Base-by-base conservation (phyloP, 73 alveolate genomes). In the Blepharisma stoltei region DNA sequence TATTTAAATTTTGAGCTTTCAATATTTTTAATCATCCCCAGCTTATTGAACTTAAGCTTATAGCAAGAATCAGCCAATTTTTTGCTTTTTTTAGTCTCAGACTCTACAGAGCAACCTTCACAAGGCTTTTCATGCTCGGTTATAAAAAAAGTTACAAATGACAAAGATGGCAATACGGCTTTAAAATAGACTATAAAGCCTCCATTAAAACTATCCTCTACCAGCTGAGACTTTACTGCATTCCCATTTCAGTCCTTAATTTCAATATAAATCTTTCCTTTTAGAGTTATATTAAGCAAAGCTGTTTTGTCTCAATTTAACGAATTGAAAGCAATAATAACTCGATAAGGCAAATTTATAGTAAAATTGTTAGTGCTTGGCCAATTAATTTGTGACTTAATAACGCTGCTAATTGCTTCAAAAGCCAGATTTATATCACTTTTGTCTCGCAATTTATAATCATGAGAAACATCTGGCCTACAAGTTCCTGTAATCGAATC, bases 401-500 rank as follows among this genome's bases (percentile, higher is more conserved):
- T 9, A 2, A 20, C 37, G 23, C 45, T 60, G 18, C 48, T 18
- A 5, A 60, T 60, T 0, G 23, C 73, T 60, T n/a, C 14, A 20
- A 60, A 1, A 14, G 46, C 14, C 14, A 20, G 11, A 60, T 1
- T 20, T 60, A 14, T n/a, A 20, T 60, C 73, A 5, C 23, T 18
- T 20, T 60, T 14, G 11, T 14, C 18, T 9, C 73, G 37, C 38
- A 20, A 20, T 60, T 8, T 18, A 60, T 60, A 60, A 60, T 60
- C 73, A 60, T 20, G 46, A 18, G 38, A 20, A 25, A 25, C 45
- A 14, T 60, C 5, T 14, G 38, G 46, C 5, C 18, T 14, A 60
- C 46, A 20, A 18, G 73, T 60, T 4, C 73, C 73, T 25, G 73
- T 60, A 14, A 60, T 60, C 14, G 73, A n/a, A 5, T 60, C 73